These are phyloP conservation scores for Sporopachydermia lactativora DNA, from an alignment of 805 yeast species.

Conservation along the genomic window DNA sequence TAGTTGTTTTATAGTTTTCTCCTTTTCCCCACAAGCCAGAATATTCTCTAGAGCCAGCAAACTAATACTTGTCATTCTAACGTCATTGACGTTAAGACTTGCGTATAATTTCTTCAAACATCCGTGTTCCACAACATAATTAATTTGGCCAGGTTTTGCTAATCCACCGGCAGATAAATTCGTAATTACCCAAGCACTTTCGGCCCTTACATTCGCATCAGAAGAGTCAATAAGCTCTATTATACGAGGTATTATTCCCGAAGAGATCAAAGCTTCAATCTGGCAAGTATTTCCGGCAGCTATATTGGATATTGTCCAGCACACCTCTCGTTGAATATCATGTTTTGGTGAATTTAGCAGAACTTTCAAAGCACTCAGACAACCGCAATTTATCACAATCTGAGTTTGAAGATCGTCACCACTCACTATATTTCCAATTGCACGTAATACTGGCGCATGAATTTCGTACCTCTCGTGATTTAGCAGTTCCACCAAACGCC, in stretches of 20 bases:
- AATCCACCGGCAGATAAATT: slow-evolving; percentile 96
- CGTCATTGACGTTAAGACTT: slow-evolving; percentile 74
- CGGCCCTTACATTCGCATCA: slow-evolving; percentile 92
- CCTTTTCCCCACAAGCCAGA: slow-evolving; percentile 86
- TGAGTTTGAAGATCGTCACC: slow-evolving; percentile 96
- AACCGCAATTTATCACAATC: slow-evolving; percentile 86
- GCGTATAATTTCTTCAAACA: slow-evolving; percentile 97
- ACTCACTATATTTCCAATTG: slow-evolving; percentile 95
- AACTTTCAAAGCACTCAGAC: slow-evolving; percentile 69
- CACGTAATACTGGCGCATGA: slow-evolving; percentile 94
- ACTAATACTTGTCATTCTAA: slow-evolving; percentile 86
- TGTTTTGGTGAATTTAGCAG: slow-evolving; percentile 78
- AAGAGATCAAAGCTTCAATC: slow-evolving; percentile 92
- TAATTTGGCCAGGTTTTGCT: slow-evolving; percentile 81
- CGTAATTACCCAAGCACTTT: slow-evolving; percentile 98
- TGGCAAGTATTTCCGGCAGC: slow-evolving; percentile 95
- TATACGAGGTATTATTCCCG: slow-evolving; percentile 83
- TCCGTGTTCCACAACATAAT: slow-evolving; percentile 87
- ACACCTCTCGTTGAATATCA: slow-evolving; percentile 88
- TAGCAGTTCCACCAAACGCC: slow-evolving; percentile 82
- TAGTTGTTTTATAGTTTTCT: slow-evolving; percentile 61
- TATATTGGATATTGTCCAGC: slow-evolving; percentile 97
- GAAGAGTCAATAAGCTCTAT: slow-evolving; percentile 66
- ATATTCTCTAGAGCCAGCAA: slow-evolving; percentile 92
- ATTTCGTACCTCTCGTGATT: slow-evolving; percentile 73